Percentiles rank a stretch among this genome's conserved stretches.
These are phyloP conservation scores for Tuber brumale DNA, from an alignment of 495 filamentous ascomycete genomes.

Conservation along the genomic window DNA sequence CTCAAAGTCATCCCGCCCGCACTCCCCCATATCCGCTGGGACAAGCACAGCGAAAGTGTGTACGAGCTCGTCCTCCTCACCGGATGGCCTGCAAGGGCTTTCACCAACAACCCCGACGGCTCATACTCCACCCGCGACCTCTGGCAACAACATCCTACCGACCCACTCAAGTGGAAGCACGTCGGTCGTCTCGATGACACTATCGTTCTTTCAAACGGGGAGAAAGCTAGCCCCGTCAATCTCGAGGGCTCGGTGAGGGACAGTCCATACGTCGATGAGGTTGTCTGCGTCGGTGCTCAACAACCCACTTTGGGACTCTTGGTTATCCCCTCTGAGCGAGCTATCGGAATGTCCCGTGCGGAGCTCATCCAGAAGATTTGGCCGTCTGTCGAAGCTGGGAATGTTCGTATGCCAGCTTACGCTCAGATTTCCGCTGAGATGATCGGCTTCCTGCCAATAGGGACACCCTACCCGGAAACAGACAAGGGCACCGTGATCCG, in stretches of 20 bases:
- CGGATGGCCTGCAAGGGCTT: conserved; percentile 57
- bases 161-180: conserved; percentile 44
- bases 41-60: conserved; percentile 46
- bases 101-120: conserved; percentile 54
- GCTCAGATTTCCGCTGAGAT: conserved; percentile 35
- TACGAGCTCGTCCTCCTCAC: conserved; percentile 54
- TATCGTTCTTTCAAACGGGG: conserved; percentile 52
- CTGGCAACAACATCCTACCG: conserved; percentile 51
- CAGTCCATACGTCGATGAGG: conserved; percentile 35
- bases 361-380: conserved; percentile 29
- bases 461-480: conserved; percentile 27
- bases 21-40: conserved; percentile 49
- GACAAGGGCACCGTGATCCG: conserved; percentile 48
- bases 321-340: conserved; percentile 29
- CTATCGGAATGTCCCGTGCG: conserved; percentile 51
- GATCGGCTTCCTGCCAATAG: conserved; percentile 26
- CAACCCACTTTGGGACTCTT: conserved; percentile 33
- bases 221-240: conserved; percentile 48
- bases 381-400: conserved; percentile 22
- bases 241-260: conserved; percentile 46
- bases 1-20: conserved; percentile 49
- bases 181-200: conserved; percentile 50
- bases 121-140: conserved; percentile 55
- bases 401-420: conserved; percentile 31
- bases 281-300: conserved; percentile 25